Percentiles rank a stretch among this genome's conserved stretches.
Conservation (phyloP, 2,329 filamentous ascomycete species). For the Didymosphaeria variabile region DNA sequence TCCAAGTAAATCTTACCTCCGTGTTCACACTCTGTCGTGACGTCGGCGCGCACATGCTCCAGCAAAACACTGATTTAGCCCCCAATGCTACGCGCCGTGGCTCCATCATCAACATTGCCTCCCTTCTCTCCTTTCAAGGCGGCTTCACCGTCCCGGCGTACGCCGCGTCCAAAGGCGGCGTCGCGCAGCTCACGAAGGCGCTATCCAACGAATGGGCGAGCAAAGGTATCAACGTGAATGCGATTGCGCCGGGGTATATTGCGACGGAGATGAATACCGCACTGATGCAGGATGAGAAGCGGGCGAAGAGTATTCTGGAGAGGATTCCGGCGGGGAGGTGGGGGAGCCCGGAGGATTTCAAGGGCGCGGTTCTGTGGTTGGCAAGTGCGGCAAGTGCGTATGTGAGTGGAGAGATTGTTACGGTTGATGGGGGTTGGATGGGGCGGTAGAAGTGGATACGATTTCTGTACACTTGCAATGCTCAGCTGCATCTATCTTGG, state of each 20-base stretch:
- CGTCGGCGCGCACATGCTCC: conserved; percentile 80
- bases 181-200: conserved; percentile 85
- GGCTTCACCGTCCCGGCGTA: conserved; percentile 90
- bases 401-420: conserved; percentile 81
- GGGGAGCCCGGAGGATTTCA: conserved; percentile 87
- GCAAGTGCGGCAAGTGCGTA: conserved; percentile 80
- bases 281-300: conserved; percentile 74
- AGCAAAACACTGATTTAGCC: conserved; percentile 58
- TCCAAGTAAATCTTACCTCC: conserved; percentile 86
- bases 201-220: conserved; percentile 86
- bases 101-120: conserved; percentile 84
- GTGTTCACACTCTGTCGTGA: conserved; percentile 83
- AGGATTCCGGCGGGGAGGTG: conserved; percentile 86
- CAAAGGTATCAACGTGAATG: conserved; percentile 85
- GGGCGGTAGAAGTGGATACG: conserved; percentile 65
- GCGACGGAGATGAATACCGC: conserved; percentile 95
- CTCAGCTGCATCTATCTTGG: not conserved
- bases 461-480: conserved; percentile 4
- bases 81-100: conserved; percentile 62
- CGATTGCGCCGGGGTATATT: conserved; percentile 89
- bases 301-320: conserved; percentile 77
- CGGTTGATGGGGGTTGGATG: conserved; percentile 95
- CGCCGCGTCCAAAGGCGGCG: conserved; percentile 83
- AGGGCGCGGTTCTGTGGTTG: conserved; percentile 80
- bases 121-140: conserved; percentile 83